These are phyloP conservation scores for Ophiostoma sp. DNA, from an alignment of 2,329 filamentous ascomycete genomes.

Conservation along the genomic window DNA sequence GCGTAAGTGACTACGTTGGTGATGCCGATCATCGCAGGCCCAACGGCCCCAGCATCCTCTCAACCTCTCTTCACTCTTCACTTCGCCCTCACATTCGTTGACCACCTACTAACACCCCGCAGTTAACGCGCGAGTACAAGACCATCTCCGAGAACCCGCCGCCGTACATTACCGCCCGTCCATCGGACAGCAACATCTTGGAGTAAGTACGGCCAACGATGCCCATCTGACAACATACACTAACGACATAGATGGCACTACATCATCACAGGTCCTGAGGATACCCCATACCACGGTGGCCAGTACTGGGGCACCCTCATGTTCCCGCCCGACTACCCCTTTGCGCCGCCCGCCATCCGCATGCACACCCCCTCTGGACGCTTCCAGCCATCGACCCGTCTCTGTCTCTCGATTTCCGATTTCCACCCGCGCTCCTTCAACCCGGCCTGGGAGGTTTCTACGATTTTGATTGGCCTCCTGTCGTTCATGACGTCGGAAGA, in stretches of 20 bases:
- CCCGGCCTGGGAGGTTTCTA: slow-evolving; percentile 96
- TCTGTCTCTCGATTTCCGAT: slow-evolving; percentile 94
- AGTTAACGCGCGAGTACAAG: slow-evolving; percentile 65
- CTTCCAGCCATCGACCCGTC: slow-evolving; percentile 87
- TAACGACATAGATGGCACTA: slow-evolving; percentile 73
- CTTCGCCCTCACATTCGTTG: not conserved
- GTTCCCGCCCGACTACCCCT: slow-evolving; percentile 95
- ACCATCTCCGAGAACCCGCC: slow-evolving; percentile 71
- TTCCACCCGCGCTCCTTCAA: slow-evolving; percentile 99
- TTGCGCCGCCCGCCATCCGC: slow-evolving; percentile 93
- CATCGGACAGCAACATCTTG: slow-evolving; percentile 86
- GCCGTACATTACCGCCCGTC: slow-evolving; percentile 85
- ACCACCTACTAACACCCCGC: not conserved
- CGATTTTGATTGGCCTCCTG: slow-evolving; percentile 88
- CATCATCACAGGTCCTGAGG: slow-evolving; percentile 89
- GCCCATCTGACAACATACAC: not conserved
- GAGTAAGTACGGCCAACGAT: slow-evolving; percentile 62
- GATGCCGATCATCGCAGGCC: not conserved
- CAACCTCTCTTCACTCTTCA: too few species aligned
- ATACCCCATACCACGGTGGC: slow-evolving; percentile 89
- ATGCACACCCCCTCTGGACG: slow-evolving; percentile 98
- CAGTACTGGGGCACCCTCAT: slow-evolving; percentile 98
- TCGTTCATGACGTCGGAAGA: slow-evolving; percentile 99
- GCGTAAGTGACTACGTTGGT: slow-evolving; percentile 48
- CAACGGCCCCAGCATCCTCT: not conserved